These are phyloP conservation scores for Dacryopinax primogenitus DNA, from an alignment of 768 basidiomycete genomes.

Conservation along the genomic window DNA sequence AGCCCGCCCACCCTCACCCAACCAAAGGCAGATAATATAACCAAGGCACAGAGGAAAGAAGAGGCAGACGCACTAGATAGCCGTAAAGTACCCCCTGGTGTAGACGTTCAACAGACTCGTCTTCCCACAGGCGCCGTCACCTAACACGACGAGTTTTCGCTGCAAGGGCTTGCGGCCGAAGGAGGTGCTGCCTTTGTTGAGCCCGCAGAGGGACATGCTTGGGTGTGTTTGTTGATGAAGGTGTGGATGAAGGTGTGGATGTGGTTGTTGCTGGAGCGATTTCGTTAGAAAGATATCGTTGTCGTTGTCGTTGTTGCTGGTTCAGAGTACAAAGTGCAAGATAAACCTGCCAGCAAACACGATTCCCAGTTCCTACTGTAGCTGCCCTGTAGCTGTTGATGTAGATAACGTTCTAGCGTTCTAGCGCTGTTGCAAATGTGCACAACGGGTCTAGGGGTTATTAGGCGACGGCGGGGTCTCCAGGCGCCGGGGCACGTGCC, in stretches of 20 bases:
- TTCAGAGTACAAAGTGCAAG: too few species aligned
- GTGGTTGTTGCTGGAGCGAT: background rate
- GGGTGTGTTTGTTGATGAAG: background rate
- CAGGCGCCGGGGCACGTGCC: too few species aligned
- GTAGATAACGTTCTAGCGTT: too few species aligned
- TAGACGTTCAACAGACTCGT: slow-evolving; percentile 80
- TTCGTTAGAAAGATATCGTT: background rate
- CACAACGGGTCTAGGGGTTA: too few species aligned
- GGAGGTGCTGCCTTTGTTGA: background rate
- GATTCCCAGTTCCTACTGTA: too few species aligned
- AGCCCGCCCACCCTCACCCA: slow-evolving; percentile 11
- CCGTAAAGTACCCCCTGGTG: slow-evolving; percentile 84
- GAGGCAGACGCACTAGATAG: slow-evolving; percentile 59
- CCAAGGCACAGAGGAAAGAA: background rate
- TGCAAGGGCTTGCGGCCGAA: slow-evolving; percentile 24
- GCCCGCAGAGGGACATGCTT: background rate
- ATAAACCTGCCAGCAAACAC: too few species aligned
- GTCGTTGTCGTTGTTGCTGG: too few species aligned
- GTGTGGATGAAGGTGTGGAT: background rate
- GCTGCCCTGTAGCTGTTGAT: too few species aligned
- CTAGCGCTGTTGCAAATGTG: too few species aligned
- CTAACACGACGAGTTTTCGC: slow-evolving; percentile 76
- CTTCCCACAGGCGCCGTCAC: slow-evolving; percentile 91
- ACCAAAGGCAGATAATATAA: background rate
- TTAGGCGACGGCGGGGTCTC: too few species aligned